A percentile compares a stretch with the other conserved stretches of the same genome.
Evolutionary conservation across 169 alveolate species (phyloP).

Genomic region (Perkinsus olseni): DNA sequence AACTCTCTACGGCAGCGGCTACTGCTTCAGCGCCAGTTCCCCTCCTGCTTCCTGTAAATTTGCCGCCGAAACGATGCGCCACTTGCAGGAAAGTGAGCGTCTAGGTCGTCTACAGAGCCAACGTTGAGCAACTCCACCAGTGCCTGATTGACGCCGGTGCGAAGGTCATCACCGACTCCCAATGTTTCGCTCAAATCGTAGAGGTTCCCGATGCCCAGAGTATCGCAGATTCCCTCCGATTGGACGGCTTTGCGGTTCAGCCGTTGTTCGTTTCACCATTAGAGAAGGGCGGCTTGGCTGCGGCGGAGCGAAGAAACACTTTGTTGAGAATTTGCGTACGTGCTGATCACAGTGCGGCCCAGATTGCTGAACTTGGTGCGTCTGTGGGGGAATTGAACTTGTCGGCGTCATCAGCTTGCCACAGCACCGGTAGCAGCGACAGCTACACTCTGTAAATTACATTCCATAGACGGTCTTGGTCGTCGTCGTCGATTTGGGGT

Average conservation of each 20-base stretch:
- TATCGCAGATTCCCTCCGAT: not conserved
- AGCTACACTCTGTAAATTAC: not conserved
- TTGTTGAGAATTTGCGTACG: not conserved
- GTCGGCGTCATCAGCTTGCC: not conserved
- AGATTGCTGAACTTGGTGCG: not conserved
- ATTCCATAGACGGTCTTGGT: not conserved
- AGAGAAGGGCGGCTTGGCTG: not conserved
- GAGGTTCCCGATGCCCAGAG: not conserved
- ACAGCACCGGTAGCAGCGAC: not conserved
- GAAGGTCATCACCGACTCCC: not conserved
- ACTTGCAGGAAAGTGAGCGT: not conserved
- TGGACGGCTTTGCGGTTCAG: not conserved
- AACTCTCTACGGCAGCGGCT: not conserved
- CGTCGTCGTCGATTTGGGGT: not conserved
- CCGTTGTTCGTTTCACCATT: not conserved
- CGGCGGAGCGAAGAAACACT: not conserved
- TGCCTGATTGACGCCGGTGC: not conserved
- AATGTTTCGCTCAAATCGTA: not conserved
- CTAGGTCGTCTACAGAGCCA: not conserved
- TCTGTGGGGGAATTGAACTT: not conserved
- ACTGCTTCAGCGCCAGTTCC: conserved; percentile 3
- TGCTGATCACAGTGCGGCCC: not conserved
- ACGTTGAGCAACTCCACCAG: not conserved
- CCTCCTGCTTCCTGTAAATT: conserved; percentile 5
- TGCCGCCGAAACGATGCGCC: not conserved